These are phyloP conservation scores for Polysphondylium violaceum DNA, from an alignment of 78 protist species.

Conservation along the genomic window DNA sequence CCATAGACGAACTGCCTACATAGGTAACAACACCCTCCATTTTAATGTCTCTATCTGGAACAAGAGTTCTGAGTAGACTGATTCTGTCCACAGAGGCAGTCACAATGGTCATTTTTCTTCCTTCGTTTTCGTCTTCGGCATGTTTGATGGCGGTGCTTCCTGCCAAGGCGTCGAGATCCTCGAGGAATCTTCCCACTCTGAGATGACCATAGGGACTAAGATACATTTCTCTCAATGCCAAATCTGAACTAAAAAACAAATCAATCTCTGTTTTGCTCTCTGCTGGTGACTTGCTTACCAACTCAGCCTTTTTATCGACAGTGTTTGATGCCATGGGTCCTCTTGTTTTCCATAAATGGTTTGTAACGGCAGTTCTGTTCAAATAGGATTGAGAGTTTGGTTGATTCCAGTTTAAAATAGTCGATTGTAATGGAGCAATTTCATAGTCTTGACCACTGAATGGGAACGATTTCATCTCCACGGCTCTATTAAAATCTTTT, in stretches of 20 bases:
- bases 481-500: conserved; percentile 12
- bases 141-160: conserved; percentile 78
- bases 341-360: conserved; percentile 59
- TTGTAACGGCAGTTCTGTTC: conserved; percentile 64
- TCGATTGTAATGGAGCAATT: conserved; percentile 31
- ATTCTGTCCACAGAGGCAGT: conserved; percentile 80
- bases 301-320: not conserved
- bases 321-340: not conserved
- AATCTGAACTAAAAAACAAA: conserved; percentile 57
- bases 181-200: conserved; percentile 71
- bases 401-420: conserved; percentile 2
- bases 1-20: conserved; percentile 80
- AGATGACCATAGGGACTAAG: conserved; percentile 67
- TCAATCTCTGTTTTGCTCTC: conserved; percentile 58
- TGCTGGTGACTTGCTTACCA: conserved; percentile 30
- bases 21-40: conserved; percentile 79
- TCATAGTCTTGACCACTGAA: not conserved
- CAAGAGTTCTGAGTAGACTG: conserved; percentile 45
- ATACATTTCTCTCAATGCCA: conserved; percentile 55
- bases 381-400: conserved; percentile 15
- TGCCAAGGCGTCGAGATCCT: conserved; percentile 85
- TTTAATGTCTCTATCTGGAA: conserved; percentile 69
- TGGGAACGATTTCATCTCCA: not conserved
- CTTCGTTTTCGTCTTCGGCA: conserved; percentile 70
- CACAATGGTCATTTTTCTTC: conserved; percentile 48